These are phyloP conservation scores for Fusarium irregulare DNA, from an alignment of 2,329 filamentous ascomycete species.

Conservation along the genomic window DNA sequence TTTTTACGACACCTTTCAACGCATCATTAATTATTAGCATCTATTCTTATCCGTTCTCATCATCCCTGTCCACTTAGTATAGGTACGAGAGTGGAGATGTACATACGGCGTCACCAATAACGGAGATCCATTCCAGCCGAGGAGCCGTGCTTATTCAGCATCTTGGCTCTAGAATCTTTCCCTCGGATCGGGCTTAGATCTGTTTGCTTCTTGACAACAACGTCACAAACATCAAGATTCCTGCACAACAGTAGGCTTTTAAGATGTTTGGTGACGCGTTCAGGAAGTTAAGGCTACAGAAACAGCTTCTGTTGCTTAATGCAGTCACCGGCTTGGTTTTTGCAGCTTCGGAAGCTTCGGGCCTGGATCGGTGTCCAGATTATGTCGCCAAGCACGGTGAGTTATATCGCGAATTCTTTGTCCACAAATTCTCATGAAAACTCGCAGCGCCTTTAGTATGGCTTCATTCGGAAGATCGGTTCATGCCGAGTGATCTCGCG, in stretches of 20 bases:
- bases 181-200: conserved; percentile 10
- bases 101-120: conserved; percentile 8
- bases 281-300: conserved; percentile 1
- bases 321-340: conserved; percentile 9
- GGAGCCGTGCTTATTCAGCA: conserved; percentile 27
- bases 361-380: conserved; percentile 40
- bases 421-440: neutral
- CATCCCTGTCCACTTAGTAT: neutral
- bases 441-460: conserved; percentile 48
- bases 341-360: conserved; percentile 18
- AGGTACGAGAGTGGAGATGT: neutral
- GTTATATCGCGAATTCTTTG: conserved; percentile 12
- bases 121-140: conserved; percentile 1
- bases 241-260: neutral
- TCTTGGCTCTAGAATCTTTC: conserved; percentile 3
- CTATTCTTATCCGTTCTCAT: neutral
- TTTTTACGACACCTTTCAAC: neutral
- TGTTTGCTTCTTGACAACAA: conserved; percentile 14
- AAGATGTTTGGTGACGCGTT: conserved; percentile 17
- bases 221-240: neutral
- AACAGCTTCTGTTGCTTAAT: conserved; percentile 8
- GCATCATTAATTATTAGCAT: neutral
- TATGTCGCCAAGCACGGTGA: conserved; percentile 48
- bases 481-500: conserved; percentile 47
- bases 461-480: conserved; percentile 50